These are phyloP conservation scores for Eucalyptus tenuipes DNA, from an alignment of 345 rosid genomes.

Conservation along the genomic window DNA sequence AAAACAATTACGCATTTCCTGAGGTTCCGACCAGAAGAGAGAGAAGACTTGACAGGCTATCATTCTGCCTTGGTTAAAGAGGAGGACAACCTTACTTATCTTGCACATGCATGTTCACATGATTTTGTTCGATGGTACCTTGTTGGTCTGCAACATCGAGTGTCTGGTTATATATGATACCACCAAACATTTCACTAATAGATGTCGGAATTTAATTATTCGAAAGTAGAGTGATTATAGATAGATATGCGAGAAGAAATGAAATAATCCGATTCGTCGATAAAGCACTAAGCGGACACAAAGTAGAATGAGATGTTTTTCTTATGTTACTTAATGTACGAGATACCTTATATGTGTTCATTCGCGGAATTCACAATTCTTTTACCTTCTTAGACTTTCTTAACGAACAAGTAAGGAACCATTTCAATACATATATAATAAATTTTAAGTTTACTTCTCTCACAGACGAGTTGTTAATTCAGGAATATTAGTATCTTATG, in stretches of 20 bases:
- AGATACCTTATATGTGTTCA: not conserved
- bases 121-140: not conserved
- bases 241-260: not conserved
- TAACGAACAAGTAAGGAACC: not conserved
- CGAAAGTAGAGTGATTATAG: not conserved
- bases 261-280: not conserved
- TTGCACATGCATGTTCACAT: not conserved
- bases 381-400: not conserved
- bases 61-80: not conserved
- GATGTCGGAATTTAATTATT: not conserved
- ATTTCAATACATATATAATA: not conserved
- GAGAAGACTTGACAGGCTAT: not conserved
- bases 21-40: not conserved
- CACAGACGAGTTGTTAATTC: not conserved
- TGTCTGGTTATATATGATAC: not conserved
- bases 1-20: not conserved
- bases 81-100: not conserved
- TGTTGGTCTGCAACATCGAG: not conserved
- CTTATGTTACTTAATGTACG: not conserved
- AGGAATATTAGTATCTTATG: not conserved
- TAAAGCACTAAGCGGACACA: not conserved
- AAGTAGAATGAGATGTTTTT: not conserved
- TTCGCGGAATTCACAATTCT: not conserved
- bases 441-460: not conserved
- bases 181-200: not conserved